Percentiles rank a stretch among this genome's conserved stretches.
Evolutionary conservation across 2,329 filamentous ascomycete genomes (phyloP).

Genomic region (Fusarium lyarnte): DNA sequence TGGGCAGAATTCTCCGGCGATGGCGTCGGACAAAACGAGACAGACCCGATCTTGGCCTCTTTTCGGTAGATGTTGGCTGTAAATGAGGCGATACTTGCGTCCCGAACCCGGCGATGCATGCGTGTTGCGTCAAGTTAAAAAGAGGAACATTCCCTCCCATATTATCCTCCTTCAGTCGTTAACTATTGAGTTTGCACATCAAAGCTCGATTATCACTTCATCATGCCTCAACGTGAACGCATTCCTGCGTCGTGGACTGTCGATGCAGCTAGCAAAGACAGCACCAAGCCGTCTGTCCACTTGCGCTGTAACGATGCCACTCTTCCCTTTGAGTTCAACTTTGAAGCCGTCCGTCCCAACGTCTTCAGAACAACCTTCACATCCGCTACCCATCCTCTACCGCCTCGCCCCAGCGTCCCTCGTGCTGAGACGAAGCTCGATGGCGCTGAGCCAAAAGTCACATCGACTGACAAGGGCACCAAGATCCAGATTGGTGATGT

Average conservation of each 20-base stretch:
- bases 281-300: constrained; percentile 24
- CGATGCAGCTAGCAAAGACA: constrained; percentile 45
- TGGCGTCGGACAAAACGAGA: background rate
- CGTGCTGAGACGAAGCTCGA: constrained; percentile 52
- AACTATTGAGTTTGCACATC: background rate
- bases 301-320: constrained; percentile 38
- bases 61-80: background rate
- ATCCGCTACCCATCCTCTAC: constrained; percentile 68
- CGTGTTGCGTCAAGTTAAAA: background rate
- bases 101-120: background rate
- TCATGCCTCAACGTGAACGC: constrained; percentile 45
- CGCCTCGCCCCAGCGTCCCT: constrained; percentile 70
- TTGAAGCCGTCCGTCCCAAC: constrained; percentile 69
- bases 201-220: background rate
- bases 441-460: constrained; percentile 43
- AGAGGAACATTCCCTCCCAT: background rate
- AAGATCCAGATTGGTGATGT: constrained; percentile 59
- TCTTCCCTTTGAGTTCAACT: constrained; percentile 65
- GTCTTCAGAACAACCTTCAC: constrained; percentile 76
- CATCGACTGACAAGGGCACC: constrained; percentile 48
- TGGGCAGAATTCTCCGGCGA: background rate
- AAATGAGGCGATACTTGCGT: background rate
- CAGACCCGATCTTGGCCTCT: background rate
- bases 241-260: constrained; percentile 43
- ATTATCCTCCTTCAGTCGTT: accelerated